These are phyloP conservation scores for Phytophthora fragariae DNA, from an alignment of 352 stramenopile genomes.

Conservation along the genomic window DNA sequence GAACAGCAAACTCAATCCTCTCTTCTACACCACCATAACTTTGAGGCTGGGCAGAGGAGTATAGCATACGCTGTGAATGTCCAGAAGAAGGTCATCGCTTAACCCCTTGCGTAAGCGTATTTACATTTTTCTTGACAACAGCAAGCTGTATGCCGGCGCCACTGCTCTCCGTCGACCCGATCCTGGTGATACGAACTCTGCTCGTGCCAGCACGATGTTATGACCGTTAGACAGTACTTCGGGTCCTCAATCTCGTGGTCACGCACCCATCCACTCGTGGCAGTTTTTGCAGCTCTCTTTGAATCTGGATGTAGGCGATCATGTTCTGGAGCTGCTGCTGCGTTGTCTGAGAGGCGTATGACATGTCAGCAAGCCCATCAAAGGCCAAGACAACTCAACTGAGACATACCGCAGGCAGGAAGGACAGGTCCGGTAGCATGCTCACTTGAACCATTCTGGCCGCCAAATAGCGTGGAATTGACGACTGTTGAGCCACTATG, in stretches of 20 bases:
- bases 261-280: constrained; percentile 71
- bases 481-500: constrained; percentile 16
- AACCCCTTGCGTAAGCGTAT: neutral
- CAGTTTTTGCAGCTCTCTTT: constrained; percentile 53
- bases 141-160: constrained; percentile 48
- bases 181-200: constrained; percentile 43
- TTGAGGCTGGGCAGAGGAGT: constrained; percentile 37
- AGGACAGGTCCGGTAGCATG: constrained; percentile 32
- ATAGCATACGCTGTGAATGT: neutral
- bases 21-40: constrained; percentile 39
- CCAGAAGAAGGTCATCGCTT: neutral
- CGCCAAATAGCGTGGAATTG: neutral
- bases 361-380: neutral
- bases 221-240: constrained; percentile 16
- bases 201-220: neutral
- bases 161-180: constrained; percentile 26
- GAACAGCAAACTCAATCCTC: constrained; percentile 54
- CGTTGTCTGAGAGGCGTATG: constrained; percentile 31
- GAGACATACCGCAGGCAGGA: constrained; percentile 23
- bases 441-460: constrained; percentile 17
- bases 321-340: constrained; percentile 79
- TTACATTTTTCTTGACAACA: constrained; percentile 52
- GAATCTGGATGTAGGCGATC: constrained; percentile 53
- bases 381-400: neutral
- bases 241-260: neutral